phyloP scores from a whole-genome alignment of 352 stramenopile species.

The Pythium monospermum region DNA sequence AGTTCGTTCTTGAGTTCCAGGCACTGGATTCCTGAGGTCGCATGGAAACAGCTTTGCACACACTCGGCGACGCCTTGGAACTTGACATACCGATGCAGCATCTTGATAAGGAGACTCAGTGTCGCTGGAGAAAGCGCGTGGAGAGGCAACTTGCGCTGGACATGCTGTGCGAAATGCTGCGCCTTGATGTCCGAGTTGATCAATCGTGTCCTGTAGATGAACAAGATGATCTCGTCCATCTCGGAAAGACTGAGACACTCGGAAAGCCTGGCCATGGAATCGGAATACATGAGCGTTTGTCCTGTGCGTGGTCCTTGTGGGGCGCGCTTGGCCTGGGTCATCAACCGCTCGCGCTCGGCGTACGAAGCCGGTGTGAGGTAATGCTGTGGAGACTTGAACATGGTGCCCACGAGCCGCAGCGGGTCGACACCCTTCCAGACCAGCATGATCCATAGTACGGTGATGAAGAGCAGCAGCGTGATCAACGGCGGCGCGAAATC shows the following conservation, averaged over 20 bases:
- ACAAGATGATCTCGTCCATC: constrained; percentile 56
- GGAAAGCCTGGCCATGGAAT: constrained; percentile 48
- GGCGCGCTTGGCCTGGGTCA: constrained; percentile 26
- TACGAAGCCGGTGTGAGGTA: constrained; percentile 38
- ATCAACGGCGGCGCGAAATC: constrained; percentile 38
- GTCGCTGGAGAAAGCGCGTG: constrained; percentile 29
- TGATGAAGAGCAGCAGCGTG: constrained; percentile 39
- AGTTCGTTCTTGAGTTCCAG: constrained; percentile 65
- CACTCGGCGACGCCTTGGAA: constrained; percentile 43
- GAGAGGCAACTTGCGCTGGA: constrained; percentile 32
- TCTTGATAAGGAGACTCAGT: constrained; percentile 45
- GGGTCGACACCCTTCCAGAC: constrained; percentile 57
- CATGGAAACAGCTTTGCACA: constrained; percentile 55
- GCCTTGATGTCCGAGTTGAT: constrained; percentile 72
- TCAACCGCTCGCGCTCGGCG: constrained; percentile 45
- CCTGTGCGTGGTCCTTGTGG: constrained; percentile 27
- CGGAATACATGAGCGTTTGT: constrained; percentile 63
- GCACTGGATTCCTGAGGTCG: constrained; percentile 30
- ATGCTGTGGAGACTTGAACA: constrained; percentile 45
- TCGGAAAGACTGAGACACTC: constrained; percentile 33
- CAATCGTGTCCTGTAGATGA: constrained; percentile 44
- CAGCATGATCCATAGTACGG: constrained; percentile 33
- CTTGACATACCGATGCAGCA: constrained; percentile 48
- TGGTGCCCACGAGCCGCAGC: constrained; percentile 51
- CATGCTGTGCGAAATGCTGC: constrained; percentile 68